These are phyloP conservation scores for Clavispora phyllophila DNA, from an alignment of 805 yeast genomes.

Conservation along the genomic window DNA sequence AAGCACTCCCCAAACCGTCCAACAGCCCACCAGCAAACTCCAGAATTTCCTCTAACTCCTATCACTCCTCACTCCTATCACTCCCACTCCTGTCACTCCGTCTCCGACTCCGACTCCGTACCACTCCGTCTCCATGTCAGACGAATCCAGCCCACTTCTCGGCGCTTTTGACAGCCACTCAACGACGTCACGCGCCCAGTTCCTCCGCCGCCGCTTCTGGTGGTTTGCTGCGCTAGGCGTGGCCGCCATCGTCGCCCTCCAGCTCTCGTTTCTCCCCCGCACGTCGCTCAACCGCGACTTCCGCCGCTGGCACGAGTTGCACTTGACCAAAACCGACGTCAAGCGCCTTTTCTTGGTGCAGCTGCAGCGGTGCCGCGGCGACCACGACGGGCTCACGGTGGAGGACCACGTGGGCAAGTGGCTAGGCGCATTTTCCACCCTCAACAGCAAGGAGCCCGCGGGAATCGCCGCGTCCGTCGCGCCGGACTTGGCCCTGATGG, in stretches of 20 bases:
- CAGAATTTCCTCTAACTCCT: no score
- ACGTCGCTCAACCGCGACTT: constrained; percentile 80
- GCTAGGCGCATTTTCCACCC: constrained; percentile 23
- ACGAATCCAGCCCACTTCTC: neutral
- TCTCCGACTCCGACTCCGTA: neutral
- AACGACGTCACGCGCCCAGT: neutral
- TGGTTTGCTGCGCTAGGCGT: constrained; percentile 46
- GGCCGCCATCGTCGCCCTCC: constrained; percentile 48
- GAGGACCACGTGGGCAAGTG: constrained; percentile 25
- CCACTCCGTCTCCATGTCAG: no score
- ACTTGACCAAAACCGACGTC: constrained; percentile 62
- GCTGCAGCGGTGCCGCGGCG: constrained; percentile 13
- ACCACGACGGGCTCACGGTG: constrained; percentile 13
- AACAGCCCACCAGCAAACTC: no score
- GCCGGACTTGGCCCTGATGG: constrained; percentile 19
- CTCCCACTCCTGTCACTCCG: neutral
- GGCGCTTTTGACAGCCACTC: neutral
- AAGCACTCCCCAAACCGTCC: no score
- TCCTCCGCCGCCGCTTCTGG: constrained; percentile 28
- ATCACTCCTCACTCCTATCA: no score
- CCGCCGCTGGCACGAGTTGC: constrained; percentile 64
- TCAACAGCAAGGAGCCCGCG: constrained; percentile 17
- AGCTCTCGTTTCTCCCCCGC: constrained; percentile 73
- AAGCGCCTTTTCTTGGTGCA: constrained; percentile 52
- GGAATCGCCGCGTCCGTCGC: constrained; percentile 25